phyloP scores from a whole-genome alignment of 768 basidiomycete species.

The Mycena chlorophos region DNA sequence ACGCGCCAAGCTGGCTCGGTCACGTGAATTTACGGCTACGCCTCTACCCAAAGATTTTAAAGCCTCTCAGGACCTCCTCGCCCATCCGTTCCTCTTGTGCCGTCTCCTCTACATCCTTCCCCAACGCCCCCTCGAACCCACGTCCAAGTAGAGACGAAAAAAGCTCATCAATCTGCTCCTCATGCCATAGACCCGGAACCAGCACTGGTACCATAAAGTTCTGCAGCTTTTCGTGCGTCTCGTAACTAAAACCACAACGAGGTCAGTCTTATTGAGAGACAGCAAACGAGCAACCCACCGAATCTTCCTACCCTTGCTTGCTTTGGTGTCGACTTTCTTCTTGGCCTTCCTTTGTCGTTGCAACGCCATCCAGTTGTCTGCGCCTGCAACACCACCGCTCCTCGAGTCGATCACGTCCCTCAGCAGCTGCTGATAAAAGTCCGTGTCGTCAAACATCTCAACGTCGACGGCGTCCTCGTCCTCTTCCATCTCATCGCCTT shows the following conservation, averaged over 20 bases:
- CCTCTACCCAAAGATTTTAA: conserved; percentile 60
- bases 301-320: conserved; percentile 92
- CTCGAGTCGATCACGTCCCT: conserved; percentile 86
- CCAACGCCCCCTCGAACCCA: conserved; percentile 50
- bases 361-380: conserved; percentile 61
- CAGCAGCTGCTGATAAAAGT: conserved; percentile 91
- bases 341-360: conserved; percentile 74
- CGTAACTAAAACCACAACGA: conserved; percentile 54
- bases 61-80: conserved; percentile 43
- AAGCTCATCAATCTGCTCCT: conserved; percentile 94
- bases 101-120: conserved; percentile 11
- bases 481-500: conserved; percentile 32
- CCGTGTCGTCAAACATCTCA: conserved; percentile 82
- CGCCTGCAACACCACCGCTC: conserved; percentile 41
- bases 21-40: conserved; percentile 5
- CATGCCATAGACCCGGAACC: conserved; percentile 76
- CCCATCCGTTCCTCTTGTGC: conserved; percentile 30
- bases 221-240: conserved; percentile 93
- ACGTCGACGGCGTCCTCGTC: conserved; percentile 34
- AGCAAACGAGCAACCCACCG: conserved; percentile 50
- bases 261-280: background rate
- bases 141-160: conserved; percentile 86
- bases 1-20: conserved; percentile 13
- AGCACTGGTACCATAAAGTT: conserved; percentile 95
- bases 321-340: conserved; percentile 92